Evolutionary conservation across 352 stramenopile species (phyloP).

Genomic region (Globisporangium takayamanum): DNA sequence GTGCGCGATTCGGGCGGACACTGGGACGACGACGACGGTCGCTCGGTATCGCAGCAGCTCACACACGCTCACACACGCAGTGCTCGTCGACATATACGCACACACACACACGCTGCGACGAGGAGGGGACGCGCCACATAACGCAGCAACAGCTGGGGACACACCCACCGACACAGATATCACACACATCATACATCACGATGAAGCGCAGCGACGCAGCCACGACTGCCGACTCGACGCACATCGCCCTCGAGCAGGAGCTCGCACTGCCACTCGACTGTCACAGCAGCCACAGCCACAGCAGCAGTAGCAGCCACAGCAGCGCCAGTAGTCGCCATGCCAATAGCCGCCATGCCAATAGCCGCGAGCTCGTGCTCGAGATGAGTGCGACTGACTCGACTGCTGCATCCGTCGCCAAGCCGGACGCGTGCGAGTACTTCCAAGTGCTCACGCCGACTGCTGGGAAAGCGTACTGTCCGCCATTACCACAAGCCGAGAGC

Average conservation of each 20-base stretch:
- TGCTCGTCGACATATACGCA: too few species aligned
- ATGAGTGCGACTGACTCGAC: neutral
- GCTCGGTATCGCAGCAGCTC: too few species aligned
- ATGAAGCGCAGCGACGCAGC: too few species aligned
- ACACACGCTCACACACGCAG: too few species aligned
- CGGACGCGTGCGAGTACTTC: slow-evolving; percentile 8
- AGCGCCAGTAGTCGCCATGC: neutral
- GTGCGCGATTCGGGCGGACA: too few species aligned
- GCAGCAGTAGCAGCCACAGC: neutral
- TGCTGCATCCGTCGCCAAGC: neutral
- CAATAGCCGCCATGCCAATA: neutral
- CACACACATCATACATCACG: too few species aligned
- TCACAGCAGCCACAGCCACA: neutral
- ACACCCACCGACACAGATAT: too few species aligned
- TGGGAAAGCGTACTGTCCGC: slow-evolving; percentile 1
- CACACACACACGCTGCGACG: too few species aligned
- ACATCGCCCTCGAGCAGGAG: slow-evolving; percentile 1
- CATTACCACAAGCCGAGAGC: neutral
- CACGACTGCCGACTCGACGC: too few species aligned
- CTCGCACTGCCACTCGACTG: slow-evolving; percentile 1
- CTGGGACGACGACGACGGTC: too few species aligned
- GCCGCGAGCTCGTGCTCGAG: neutral
- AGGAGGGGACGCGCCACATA: too few species aligned
- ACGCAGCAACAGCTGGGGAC: too few species aligned
- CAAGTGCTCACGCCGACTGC: slow-evolving; percentile 11